These are phyloP conservation scores for Beauveria brongniartii DNA, from an alignment of 2,329 filamentous ascomycete genomes.

Conservation along the genomic window DNA sequence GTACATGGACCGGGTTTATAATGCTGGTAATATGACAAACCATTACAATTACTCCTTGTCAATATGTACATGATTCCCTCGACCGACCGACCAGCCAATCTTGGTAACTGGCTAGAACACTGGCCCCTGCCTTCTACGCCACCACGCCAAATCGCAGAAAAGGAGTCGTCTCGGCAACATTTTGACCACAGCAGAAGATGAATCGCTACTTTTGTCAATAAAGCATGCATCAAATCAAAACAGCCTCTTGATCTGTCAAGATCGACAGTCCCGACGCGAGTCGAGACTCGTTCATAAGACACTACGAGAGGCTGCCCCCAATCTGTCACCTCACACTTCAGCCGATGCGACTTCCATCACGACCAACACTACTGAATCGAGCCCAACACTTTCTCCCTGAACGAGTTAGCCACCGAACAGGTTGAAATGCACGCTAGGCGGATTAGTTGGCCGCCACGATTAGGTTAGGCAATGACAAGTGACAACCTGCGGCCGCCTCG, in stretches of 20 bases:
- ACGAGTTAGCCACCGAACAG: not conserved
- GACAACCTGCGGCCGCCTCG: too few species aligned
- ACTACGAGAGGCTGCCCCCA: not conserved
- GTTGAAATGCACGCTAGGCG: not conserved
- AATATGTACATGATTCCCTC: too few species aligned
- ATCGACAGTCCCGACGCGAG: not conserved
- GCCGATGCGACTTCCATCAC: not conserved
- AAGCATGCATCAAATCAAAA: not conserved
- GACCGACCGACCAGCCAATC: too few species aligned
- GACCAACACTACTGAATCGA: not conserved
- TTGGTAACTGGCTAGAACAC: too few species aligned
- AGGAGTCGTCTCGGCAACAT: not conserved
- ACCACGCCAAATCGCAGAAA: not conserved
- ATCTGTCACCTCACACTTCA: not conserved
- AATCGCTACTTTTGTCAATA: too few species aligned
- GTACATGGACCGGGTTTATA: too few species aligned
- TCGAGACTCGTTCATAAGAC: not conserved
- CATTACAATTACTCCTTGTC: too few species aligned
- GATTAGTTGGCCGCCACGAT: not conserved
- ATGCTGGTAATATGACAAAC: too few species aligned
- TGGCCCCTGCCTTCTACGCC: too few species aligned
- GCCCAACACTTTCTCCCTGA: not conserved
- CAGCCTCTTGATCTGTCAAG: not conserved
- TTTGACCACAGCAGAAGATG: too few species aligned
- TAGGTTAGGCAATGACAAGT: constrained; percentile 3